Evolutionary conservation across 495 filamentous ascomycete species (phyloP), one percentile per base, ranked within the genome.

Genomic region (Penicillium crystallinum): DNA sequence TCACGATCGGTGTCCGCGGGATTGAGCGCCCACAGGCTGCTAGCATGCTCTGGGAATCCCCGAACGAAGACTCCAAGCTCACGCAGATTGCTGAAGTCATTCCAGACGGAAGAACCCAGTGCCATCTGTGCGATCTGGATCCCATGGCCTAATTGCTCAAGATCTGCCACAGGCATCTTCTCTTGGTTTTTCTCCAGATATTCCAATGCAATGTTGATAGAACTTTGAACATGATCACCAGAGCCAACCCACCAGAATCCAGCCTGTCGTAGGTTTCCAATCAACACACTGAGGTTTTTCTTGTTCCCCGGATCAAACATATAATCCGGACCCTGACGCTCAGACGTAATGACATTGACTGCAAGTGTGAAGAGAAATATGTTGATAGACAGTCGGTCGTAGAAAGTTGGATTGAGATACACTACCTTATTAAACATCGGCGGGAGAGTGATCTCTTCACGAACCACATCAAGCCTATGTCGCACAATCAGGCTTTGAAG

Each of bases 221-320:
- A 79, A 15, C 71, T 78, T 5, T 62, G 41, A 5, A 95, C 76
- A 53, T 91, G 72, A 0, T 83, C 12, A 15, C 34, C 81, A 52
- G 87, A 90, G 31, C 91, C 90, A 8, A 85, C 85, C 77, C 91
- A 96, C 71, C 90, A 93, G 60, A 96, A 95, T 35, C 87, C 87
- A n/a, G 89, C 84, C 61, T 95, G 87, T 21, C 88, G 77, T 27
- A 97, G 71, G 62, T 97, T 96, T 45, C 76, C 78, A 12, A 92
- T 84, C 0, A 92, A 73, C 25, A 80, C 70, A 38, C 79, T 70
- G 0, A 96, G 72, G 43, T 76, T 70, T 35, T 80, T 83, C 21
- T 79, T 67, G 59, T 90, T 91, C 6, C 77, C 79, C 0, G 81
- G 77, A 48, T 95, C 84, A 58, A 96, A 96, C 61, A 97, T 85